phyloP scores from a whole-genome alignment of 208 protist genomes.

The Crithidia bombi region DNA sequence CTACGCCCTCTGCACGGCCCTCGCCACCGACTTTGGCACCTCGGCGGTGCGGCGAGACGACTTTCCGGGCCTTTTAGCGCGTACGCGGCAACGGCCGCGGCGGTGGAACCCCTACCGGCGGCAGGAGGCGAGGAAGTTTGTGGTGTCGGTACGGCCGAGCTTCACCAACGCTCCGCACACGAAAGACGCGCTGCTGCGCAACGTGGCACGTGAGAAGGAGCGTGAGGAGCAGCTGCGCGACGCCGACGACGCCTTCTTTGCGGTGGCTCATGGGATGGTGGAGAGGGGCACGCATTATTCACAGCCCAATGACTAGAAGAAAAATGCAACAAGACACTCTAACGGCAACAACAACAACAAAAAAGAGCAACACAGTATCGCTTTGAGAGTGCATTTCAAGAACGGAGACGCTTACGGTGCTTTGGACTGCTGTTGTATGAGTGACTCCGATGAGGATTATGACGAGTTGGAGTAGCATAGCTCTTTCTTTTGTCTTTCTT shows the following conservation, averaged over 20 bases:
- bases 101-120: constrained; percentile 63
- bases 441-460: too few relatives aligned
- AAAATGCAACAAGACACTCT: neutral
- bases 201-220: constrained; percentile 35
- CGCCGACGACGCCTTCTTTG: constrained; percentile 64
- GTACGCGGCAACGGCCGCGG: constrained; percentile 30
- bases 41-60: constrained; percentile 15
- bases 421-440: too few relatives aligned
- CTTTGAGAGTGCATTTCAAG: neutral
- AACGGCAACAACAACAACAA: constrained; percentile 3
- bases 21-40: constrained; percentile 29
- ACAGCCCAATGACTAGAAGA: constrained; percentile 54
- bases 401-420: too few relatives aligned
- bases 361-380: neutral
- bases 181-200: constrained; percentile 40
- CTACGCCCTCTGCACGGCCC: constrained; percentile 35
- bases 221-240: constrained; percentile 32
- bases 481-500: too few relatives aligned
- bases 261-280: constrained; percentile 70
- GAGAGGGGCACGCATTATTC: constrained; percentile 48
- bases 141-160: constrained; percentile 46
- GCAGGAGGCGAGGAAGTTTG: constrained; percentile 22
- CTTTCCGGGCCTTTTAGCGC: constrained; percentile 46
- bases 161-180: constrained; percentile 56
- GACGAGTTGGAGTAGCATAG: too few relatives aligned